Base-by-base conservation (phyloP, 2,329 filamentous ascomycete species). In the Bipolaris bicolor region DNA sequence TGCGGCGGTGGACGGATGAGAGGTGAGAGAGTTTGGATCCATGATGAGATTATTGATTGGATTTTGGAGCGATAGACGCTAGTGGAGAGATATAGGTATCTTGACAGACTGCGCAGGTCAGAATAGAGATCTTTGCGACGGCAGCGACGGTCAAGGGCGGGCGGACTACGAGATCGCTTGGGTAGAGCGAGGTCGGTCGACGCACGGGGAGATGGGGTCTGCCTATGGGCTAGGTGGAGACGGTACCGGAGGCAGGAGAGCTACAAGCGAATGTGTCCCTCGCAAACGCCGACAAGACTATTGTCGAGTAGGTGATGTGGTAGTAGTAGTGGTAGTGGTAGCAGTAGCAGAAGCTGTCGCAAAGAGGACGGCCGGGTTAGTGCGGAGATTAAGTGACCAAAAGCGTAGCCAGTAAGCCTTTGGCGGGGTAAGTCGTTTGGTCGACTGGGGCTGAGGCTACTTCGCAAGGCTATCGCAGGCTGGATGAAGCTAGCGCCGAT, bases 251-350 rank as follows among this genome's bases (percentile, higher is more conserved):
- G 84, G 85, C 80, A 86, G 90, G 92, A 96, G 92, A 96, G 90
- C 83, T 92, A 96, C 92, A 96, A 97, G 78, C 89, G 80, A 97
- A 97, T 96, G 92, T 92, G 90, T 96, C 92, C 90, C 92, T 91
- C 82, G 83, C 82, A 81, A 78, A 77, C 75, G 78, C 79, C 81
- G 79, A 77, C 73, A 74, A 72, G 65, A 61, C 39, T 60, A 62
- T 67, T 64, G 67, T 60, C 63, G 64, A 61, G 63, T 13, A 31
- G 29, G 29, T 29, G 26, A 29, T 29, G 26, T 29, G 26, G 9
- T 31, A 31, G 26, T 29, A 9, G 9, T 31, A 31, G 26, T 29
- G 26, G 29, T 31, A 13, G 10, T 31, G 10, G 29, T 13, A 13
- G 29, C 65, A 57, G 68, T n/a, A n/a, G n/a, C n/a, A n/a, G 20